Base-by-base conservation (phyloP, 305 asterid genomes). In the Ilex paraguariensis region DNA sequence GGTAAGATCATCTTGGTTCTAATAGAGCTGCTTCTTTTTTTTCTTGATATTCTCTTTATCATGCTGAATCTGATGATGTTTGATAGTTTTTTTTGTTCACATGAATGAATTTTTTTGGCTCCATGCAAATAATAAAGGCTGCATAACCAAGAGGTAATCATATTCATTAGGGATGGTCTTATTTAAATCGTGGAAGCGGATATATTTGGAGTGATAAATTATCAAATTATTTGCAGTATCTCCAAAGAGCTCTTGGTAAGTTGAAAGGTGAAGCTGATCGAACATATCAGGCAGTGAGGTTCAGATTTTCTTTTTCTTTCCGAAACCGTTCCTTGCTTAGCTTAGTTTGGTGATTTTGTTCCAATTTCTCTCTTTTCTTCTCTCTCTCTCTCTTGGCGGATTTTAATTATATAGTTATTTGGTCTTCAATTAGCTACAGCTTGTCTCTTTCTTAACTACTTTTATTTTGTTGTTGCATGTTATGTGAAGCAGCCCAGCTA, bases 91-190 rank as follows among this genome's bases (percentile, higher is more conserved):
- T 17, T 51, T 17, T 61, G 4, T 54, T 70, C 50, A 49, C 57
- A 32, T 57, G 40, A 31, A 55, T 56, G 40, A 11, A 32, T 53
- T 40, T 30, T 30, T 70, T 31, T 67, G 53, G 4, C 59, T 61
- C 59, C 75, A 61, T 69, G 84, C 86, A 64, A 72, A 57, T 59
- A 59, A 65, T 48, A 65, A 70, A 90, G 96, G 81, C 86, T 90
- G 36, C 95, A 90, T 33, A 90, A 86, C 62, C 94, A 88, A 76
- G 98, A 88, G 97, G 97, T 87, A 21, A 68, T 30, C 56, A 52
- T 52, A 3, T 49, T 12, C 53, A 7, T 12, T 49, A 49, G 11
- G 6, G 42, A 4, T 36, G 9, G 9, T 5, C 6, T 4, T 36
- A 36, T 8, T 36, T 36, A 36, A 36, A 36, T 36, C 4, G 9